Base-by-base conservation (phyloP, 768 basidiomycete genomes). In the Boletus subparvulus region DNA sequence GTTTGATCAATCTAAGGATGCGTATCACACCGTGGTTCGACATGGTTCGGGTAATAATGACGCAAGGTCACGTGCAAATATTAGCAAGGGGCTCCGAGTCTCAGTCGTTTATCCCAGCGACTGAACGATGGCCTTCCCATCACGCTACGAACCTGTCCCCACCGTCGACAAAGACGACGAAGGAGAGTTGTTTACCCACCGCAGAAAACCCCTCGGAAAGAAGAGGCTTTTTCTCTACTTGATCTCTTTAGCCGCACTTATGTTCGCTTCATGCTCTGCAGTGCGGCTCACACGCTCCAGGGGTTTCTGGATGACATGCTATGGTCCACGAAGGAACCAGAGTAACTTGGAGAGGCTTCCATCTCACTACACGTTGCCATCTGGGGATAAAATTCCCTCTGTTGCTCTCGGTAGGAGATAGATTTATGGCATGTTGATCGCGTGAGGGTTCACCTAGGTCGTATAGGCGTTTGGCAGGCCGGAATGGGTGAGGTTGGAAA, bases 321-420 rank as follows among this genome's bases (percentile, higher is more conserved):
- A 56, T 24, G 60, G 63, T 3, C 45, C 61, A 4, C 67, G 51
- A 48, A 66, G 67, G 50, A 61, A 58, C 52, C 58, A 61, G 44
- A 68, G 63, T 19, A 55, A 24, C 12, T 56, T 73, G 51, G 44
- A 56, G 1, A 62, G 45, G 32, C 67, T 77, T 14, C 74, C 84
- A 0, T 78, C 74, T 7, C 75, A 85, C 66, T 87, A 77, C 63
- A 79, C 76, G 1, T 74, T 90, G 14, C 83, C 85, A 5, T 87
- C 85, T 35, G 88, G 88, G 0, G 82, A 86, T 61, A 77, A 79
- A 58, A 88, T 90, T 32, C 88, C 88, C 0, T 76, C 82, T 13
- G 78, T 88, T 44, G 87, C 86, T 5, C 76, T 88, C 21, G 86
- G 86, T 85, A 71, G 39, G 65, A 55, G 33, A 19, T 13, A 10